Evolutionary conservation across 441 rosid genomes (phyloP), one percentile per base, ranked within the genome.

Genomic region (Gossypium aridum): DNA sequence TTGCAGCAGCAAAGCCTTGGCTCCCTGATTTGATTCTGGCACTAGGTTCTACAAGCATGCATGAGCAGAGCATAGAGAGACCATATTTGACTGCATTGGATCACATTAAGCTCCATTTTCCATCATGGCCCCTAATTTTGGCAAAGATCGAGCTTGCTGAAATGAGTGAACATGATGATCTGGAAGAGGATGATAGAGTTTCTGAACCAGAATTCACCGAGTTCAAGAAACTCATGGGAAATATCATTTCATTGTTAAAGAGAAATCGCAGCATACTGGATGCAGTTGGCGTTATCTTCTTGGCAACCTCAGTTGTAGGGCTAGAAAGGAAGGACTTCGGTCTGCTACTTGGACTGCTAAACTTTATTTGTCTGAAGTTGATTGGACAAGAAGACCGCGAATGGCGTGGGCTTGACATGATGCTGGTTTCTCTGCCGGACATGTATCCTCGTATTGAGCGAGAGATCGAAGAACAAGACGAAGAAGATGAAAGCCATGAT

Each of bases 21-120:
- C 80, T 93, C 72, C 97, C 98, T 57, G 99, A 96, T 90, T 73
- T 93, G 83, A 79, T 91, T 83, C 90, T 93, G 75, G 92, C 91
- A 68, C 71, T 96, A 72, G 98, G 92, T 61, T 89, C 86, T 64
- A 77, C 81, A 34, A 79, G 84, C 77, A 74, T 89, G 77, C 80
- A 83, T 17, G 54, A 79, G 55, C 82, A 71, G 72, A 83, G 69
- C 73, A 77, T 34, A 53, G 92, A 85, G 76, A 75, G 49, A 45
- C 53, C 82, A 7, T 78, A 77, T 76, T 39, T 68, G 64, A 79
- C 74, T 31, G 71, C 82, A 75, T 77, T 64, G 47, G 81, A 84
- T 70, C 84, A 77, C 56, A 71, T 90, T 23, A 90, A 87, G 77
- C 72, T 73, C 49, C 81, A 73, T 64, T 85, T 81, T 66, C 96